Evolutionary conservation across 1,284 basidiomycete genomes (phyloP), one percentile per base, ranked within the genome.

Genomic region (Cryptococcus sp.): DNA sequence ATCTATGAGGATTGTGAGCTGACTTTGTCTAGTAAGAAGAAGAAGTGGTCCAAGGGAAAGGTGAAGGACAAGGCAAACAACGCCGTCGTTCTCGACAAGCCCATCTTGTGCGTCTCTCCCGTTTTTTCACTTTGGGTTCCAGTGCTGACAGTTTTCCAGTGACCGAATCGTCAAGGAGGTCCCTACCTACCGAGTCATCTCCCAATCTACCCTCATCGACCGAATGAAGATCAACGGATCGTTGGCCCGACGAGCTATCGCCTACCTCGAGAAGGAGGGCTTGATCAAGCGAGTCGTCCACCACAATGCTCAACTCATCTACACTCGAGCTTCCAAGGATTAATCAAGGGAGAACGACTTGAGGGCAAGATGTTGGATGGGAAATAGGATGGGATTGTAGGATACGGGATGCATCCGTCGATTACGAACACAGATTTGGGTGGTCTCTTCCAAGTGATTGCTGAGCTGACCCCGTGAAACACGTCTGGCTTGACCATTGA

Each of bases 41-140:
- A 97, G 86, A 97, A 97, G 83, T 97, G 93, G 93, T 97, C 92
- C 64, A 97, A 97, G 83, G 93, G 93, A 76, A 95, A 95, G 79
- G 92, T 97, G 75, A 97, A 97, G 85, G 92, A 97, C 80, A 97
- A 97, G 85, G 90, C 88, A 69, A 84, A 86, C 72, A 74, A 73
- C 71, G 83, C 87, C 69, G 93, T 97, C 75, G 79, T 85, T 65
- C 84, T 95, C 70, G 91, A 95, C 81, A 91, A 94, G 80, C 54
- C 71, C 40, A 74, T 73, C 64, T 73, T 58, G 75, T 74, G 56
- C 60, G 72, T 63, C 22, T 34, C 18, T 31, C 31, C 11, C 18
- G 12, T 18, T 12, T 25, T 16, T 28, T 28, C 26, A 34, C 18
- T 16, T 12, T 2, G 19, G 32, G 37, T 21, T 23, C 7, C 24